Evolutionary conservation across 768 basidiomycete species (phyloP), one percentile per base, ranked within the genome.

Genomic region (Podaxis mareebaensis): DNA sequence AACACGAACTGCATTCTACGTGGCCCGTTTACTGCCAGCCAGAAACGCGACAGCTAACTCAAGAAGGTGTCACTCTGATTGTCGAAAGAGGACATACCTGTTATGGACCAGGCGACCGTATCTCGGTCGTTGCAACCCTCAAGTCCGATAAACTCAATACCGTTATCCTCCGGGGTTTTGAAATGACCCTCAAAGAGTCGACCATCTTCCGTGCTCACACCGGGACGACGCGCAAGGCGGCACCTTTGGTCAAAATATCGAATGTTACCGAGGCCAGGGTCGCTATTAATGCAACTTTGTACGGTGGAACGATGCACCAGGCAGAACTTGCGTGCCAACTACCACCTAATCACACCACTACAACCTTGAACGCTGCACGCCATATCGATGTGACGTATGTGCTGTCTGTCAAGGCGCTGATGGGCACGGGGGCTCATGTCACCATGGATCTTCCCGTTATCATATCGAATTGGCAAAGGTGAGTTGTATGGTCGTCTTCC

Each of bases 1-100:
- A 96, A 74, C 95, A 96, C 70, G 95, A 96, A 67, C 78, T 96
- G 6, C 95, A 96, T 70, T 91, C 94, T 3, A 89, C 92, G 1
- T 97, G 95, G 95, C 95, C 95, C 2, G 83, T 96, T 33, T 96
- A 94, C 71, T 85, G 84, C 54, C 91, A 93, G 71, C 83, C 84
- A 11, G 91, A 94, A 69, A 82, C 81, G 38, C 89, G 92, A n/a
- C 81, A 84, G 15, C 75, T 85, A 17, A 69, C 79, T 2, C 84
- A 88, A 65, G 89, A 93, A 3, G 89, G 88, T 28, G 82, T 94
- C 17, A 87, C 83, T 24, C 28, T 28, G 4, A 85, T 83, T 49
- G 89, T 95, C 20, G 87, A 91, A 28, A 88, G 95, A 40, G 80
- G 80, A 26, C 82, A 85, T 63, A 89, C 89, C 6, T 96, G 95